Base-by-base conservation (phyloP, 1,284 basidiomycete species). In the Xerocomus minutiporus region DNA sequence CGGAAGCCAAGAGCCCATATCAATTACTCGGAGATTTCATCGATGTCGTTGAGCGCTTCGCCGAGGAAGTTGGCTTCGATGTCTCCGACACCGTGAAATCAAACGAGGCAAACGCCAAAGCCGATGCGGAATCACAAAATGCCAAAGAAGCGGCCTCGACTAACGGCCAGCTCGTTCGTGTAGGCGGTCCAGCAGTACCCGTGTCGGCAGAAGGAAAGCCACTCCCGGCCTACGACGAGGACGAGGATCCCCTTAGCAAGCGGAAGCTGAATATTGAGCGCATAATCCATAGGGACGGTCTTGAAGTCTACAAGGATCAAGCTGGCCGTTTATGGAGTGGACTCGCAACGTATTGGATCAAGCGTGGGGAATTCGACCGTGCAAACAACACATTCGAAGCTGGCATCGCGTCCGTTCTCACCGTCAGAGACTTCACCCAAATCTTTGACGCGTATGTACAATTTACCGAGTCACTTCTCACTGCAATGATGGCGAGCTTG, bases 391-490 rank as follows among this genome's bases (percentile, higher is more conserved):
- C 88, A 0, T 99, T 99, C 66, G 97, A 99, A 70, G 74, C 83
- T 28, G 96, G 94, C 8, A 82, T 98, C 58, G 78, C 81, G 9
- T 78, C 76, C 1, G 95, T 98, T 15, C 76, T 99, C 64, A 98
- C 97, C 0, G 89, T 98, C 57, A 86, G 94, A 25, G 97, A 99
- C 73, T 99, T 99, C 70, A 96, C 93, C 2, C 94, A 97, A 68
- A 94, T 99, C 58, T 99, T 99, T 67, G 96, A 99, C 67, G 90
- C 94, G 4, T 97, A 97, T 68, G 87, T 91, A 28, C 94, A 98
- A 66, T 97, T 97, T 66, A 86, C 86, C 51, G 95, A 97, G 72
- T 88, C 89, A 5, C 78, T 97, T 62, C 90, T 98, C 61, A 90
- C 86, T 51, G 91, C 91, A 1, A 75, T 99, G 70, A 97, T 99